A percentile compares a stretch with the other conserved stretches of the same genome.
Conservation (phyloP, 345 rosid genomes). For the Eucalyptus tenuipes region DNA sequence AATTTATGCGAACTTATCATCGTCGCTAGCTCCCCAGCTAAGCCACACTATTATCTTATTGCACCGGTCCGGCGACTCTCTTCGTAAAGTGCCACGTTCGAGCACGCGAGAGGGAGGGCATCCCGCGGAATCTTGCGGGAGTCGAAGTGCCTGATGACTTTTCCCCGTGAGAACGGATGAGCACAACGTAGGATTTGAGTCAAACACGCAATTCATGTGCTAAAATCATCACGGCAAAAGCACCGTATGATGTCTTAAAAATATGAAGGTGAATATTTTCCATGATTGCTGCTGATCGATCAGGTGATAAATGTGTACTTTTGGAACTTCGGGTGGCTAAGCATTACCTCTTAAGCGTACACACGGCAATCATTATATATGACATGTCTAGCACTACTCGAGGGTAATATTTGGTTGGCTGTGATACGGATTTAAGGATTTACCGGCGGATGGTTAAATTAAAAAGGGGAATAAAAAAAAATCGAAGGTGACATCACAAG, state of each 20-base stretch:
- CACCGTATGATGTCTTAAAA: background rate
- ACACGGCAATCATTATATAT: background rate
- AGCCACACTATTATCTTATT: background rate
- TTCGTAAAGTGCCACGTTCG: background rate
- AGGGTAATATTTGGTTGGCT: background rate
- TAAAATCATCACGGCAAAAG: background rate
- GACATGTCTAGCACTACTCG: background rate
- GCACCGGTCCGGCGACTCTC: background rate
- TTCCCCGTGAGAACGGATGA: background rate
- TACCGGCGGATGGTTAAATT: background rate
- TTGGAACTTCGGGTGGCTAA: background rate
- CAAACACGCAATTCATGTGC: background rate
- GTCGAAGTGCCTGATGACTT: background rate
- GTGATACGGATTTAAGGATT: background rate
- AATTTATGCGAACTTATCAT: background rate
- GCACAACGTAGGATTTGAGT: background rate
- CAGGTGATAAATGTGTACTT: background rate
- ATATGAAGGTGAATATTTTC: background rate
- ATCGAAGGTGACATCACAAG: background rate
- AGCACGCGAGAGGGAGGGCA: background rate
- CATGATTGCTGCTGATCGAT: background rate
- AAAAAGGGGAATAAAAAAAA: background rate
- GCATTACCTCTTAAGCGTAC: background rate
- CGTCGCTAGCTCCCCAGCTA: background rate
- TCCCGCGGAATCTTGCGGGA: background rate